A percentile compares a stretch with the other conserved stretches of the same genome.
Conservation (phyloP, 768 basidiomycete species). For the Serendipita sp. region DNA sequence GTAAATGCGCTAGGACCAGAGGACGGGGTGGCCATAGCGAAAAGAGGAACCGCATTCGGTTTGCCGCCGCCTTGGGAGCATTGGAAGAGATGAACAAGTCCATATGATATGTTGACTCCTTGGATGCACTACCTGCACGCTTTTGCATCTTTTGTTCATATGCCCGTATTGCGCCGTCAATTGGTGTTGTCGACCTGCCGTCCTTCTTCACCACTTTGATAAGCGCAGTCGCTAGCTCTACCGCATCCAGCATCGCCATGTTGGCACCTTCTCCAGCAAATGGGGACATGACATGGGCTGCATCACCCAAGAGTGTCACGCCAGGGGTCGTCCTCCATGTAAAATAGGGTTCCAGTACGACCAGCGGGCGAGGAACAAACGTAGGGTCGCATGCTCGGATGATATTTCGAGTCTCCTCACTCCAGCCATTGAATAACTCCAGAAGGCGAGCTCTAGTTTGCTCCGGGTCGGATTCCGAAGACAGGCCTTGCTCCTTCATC, state of each 20-base stretch:
- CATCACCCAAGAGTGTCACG: conserved; percentile 21
- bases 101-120: not conserved
- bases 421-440: conserved; percentile 12
- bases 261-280: conserved; percentile 26
- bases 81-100: not conserved
- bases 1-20: not conserved
- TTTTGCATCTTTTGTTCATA: not conserved
- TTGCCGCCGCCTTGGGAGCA: not conserved
- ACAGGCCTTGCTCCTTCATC: conserved; percentile 11
- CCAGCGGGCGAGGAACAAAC: conserved; percentile 6
- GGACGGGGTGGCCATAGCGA: not conserved
- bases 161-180: not conserved
- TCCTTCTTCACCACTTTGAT: not conserved
- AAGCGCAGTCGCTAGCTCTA: conserved; percentile 10
- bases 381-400: conserved; percentile 13
- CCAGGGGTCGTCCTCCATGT: conserved; percentile 10
- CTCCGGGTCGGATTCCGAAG: not conserved
- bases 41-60: not conserved
- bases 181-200: not conserved
- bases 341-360: conserved; percentile 9
- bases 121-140: not conserved
- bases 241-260: conserved; percentile 20
- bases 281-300: conserved; percentile 25
- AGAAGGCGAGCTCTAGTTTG: conserved; percentile 6
- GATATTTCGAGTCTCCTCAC: conserved; percentile 7